A percentile compares a stretch with the other conserved stretches of the same genome.
Conservation (phyloP, 2,329 filamentous ascomycete genomes). For the Cyphellophora europaea region DNA sequence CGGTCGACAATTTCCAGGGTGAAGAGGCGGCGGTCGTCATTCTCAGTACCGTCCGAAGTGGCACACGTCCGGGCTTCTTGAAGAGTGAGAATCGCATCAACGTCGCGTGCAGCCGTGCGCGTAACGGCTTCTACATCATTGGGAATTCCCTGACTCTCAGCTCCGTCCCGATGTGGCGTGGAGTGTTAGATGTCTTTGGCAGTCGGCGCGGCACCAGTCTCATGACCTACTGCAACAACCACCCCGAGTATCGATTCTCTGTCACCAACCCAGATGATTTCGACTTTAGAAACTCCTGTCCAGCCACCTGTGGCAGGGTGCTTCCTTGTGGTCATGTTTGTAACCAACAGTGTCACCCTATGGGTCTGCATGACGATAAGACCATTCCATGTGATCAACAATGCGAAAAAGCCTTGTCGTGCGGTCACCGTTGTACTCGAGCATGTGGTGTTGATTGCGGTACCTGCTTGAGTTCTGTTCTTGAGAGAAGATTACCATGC, state of each 20-base stretch:
- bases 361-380: constrained; percentile 13
- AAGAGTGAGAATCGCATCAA: constrained; percentile 53
- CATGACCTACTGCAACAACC: constrained; percentile 51
- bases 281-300: constrained; percentile 36
- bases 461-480: constrained; percentile 7
- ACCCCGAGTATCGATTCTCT: constrained; percentile 41
- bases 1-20: constrained; percentile 68
- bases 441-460: constrained; percentile 17
- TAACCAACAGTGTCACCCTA: constrained; percentile 15
- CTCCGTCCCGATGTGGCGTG: constrained; percentile 53
- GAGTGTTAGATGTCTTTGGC: constrained; percentile 47
- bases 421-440: constrained; percentile 15
- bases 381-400: constrained; percentile 12
- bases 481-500: constrained; percentile 12
- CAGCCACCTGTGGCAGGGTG: constrained; percentile 26
- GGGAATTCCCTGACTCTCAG: constrained; percentile 54
- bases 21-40: constrained; percentile 66
- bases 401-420: constrained; percentile 13
- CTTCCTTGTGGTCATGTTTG: constrained; percentile 21
- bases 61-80: constrained; percentile 59
- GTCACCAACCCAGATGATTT: constrained; percentile 52
- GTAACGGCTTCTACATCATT: constrained; percentile 63
- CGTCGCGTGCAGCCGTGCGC: constrained; percentile 56
- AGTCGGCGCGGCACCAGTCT: constrained; percentile 35
- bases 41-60: constrained; percentile 63